Conservation (phyloP, 108 stramenopile species). For the Mayamaea pseudoterrestris region DNA sequence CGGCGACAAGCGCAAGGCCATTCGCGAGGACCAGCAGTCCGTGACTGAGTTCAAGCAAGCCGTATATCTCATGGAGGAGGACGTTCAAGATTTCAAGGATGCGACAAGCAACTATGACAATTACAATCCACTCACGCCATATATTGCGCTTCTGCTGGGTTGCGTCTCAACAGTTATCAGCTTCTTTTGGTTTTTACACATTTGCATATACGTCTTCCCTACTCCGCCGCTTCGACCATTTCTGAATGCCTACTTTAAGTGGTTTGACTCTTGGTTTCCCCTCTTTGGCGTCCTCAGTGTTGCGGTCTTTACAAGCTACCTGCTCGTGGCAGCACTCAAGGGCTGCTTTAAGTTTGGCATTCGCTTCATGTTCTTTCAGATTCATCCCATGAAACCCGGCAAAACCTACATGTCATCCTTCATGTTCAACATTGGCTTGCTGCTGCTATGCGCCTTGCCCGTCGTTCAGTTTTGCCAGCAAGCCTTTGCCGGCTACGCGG, state of each 20-base stretch:
- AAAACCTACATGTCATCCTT: constrained; percentile 95
- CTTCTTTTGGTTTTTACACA: constrained; percentile 85
- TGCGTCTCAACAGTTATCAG: constrained; percentile 61
- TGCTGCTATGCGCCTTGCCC: constrained; percentile 81
- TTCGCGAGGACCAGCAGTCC: constrained; percentile 46
- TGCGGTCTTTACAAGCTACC: constrained; percentile 83
- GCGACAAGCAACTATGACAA: constrained; percentile 50
- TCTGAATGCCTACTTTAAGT: constrained; percentile 82
- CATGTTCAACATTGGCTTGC: constrained; percentile 88
- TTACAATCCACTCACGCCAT: constrained; percentile 88
- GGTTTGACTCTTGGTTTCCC: constrained; percentile 79
- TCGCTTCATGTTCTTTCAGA: constrained; percentile 73
- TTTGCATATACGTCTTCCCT: constrained; percentile 77
- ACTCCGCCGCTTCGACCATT: constrained; percentile 49
- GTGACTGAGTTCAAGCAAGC: constrained; percentile 81
- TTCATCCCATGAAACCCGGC: constrained; percentile 91
- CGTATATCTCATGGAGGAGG: constrained; percentile 72
- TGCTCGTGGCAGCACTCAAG: constrained; percentile 78
- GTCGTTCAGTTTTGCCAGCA: constrained; percentile 80
- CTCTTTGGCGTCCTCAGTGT: constrained; percentile 85
- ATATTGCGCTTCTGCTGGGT: constrained; percentile 46
- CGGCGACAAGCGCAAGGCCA: constrained; percentile 38
- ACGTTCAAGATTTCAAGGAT: constrained; percentile 57
- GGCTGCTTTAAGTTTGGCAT: constrained; percentile 93
- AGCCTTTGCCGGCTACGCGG: constrained; percentile 86